Evolutionary conservation across 1,139 yeast genomes (phyloP), one percentile per base, ranked within the genome.

Genomic region (Martiniozyma asiatica): DNA sequence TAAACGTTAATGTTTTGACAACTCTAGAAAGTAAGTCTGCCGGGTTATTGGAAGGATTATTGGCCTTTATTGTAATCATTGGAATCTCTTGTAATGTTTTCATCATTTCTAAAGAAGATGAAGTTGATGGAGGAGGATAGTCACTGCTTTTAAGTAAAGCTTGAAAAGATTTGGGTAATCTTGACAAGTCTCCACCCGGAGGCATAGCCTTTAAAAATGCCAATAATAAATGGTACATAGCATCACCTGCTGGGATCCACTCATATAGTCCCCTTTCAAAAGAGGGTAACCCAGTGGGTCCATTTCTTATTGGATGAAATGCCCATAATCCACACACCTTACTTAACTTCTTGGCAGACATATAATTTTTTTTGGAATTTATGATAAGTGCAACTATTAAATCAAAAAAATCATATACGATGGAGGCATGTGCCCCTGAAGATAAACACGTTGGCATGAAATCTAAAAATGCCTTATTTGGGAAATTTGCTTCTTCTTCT

Each of bases 271-370:
- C 95, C 39, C 80, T 76, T 24, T 68, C 65, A 48, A 80, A 82
- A 22, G 61, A 61, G 6, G 60, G 53, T 13, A 40, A 33, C 7
- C 52, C 40, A 29, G 50, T 34, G 27, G 53, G 42, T 33, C 53
- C 48, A 39, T 41, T 41, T 32, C 47, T 42, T 14, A 43, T 41
- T 0, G 55, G 53, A 29, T 45, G 45, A 47, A 85, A 85, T 0
- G 94, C 96, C 95, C 95, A 85, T 22, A 82, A 58, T 14, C 89
- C 87, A 21, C 92, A 78, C 73, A 85, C 67, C 43, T 80, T 74
- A 12, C 92, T 68, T 14, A 85, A 65, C 47, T 82, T 84, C 27
- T 87, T 63, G 1, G 93, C 93, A 44, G 81, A 72, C 57, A 85
- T 58, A 43, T 77, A 75, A 48, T 84, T 84, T 31, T 74, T 72